Percentiles rank a stretch among this genome's conserved stretches.
Conservation (phyloP, 2,329 filamentous ascomycete species). For the Aquanectria penicillioides region DNA sequence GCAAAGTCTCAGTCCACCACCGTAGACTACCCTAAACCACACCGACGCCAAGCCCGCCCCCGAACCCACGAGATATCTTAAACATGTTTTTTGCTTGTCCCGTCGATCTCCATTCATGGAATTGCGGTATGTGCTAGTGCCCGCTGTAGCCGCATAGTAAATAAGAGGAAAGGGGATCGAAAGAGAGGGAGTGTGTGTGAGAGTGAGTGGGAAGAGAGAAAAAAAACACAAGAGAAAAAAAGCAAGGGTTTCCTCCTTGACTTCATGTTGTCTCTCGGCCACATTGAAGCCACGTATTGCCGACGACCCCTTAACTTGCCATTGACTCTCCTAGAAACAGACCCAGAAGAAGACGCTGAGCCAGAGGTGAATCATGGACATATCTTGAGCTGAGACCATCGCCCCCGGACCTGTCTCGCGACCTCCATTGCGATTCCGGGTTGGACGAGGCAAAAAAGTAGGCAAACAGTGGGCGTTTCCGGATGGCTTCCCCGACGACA, state of each 20-base stretch:
- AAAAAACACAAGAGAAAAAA: neutral
- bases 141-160: constrained; percentile 5
- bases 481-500: constrained; percentile 8
- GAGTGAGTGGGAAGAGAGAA: no score
- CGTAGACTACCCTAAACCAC: constrained; percentile 2
- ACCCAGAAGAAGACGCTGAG: neutral
- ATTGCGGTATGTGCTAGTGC: neutral
- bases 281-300: constrained; percentile 4
- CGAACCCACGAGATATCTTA: constrained; percentile 20
- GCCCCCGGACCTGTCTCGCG: neutral
- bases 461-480: neutral
- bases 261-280: neutral
- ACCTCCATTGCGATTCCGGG: neutral
- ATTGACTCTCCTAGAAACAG: constrained; percentile 10
- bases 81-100: constrained; percentile 18
- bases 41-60: constrained; percentile 13
- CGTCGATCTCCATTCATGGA: constrained; percentile 13
- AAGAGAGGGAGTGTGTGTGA: no score
- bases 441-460: no score
- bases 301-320: neutral
- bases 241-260: neutral
- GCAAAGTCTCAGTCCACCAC: constrained; percentile 8
- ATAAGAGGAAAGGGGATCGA: no score
- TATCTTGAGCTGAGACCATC: constrained; percentile 4
- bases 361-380: neutral